A percentile compares a stretch with the other conserved stretches of the same genome.
phyloP scores from a whole-genome alignment of 352 stramenopile species.

The Pythium utonaiense region DNA sequence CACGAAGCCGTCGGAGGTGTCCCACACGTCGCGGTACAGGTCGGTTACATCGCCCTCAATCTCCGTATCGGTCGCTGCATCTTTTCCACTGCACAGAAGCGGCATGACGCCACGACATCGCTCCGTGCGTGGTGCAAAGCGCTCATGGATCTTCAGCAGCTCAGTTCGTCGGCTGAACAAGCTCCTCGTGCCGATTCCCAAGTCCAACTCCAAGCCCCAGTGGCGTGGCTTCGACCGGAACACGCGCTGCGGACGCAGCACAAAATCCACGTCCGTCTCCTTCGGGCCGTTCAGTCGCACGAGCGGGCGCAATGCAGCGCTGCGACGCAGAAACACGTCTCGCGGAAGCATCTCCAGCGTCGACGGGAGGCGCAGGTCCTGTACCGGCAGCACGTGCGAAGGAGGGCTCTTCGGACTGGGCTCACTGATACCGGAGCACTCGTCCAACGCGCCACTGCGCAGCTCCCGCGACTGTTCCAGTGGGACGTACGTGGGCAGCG shows the following conservation, averaged over 20 bases:
- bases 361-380: slow-evolving; percentile 21
- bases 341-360: slow-evolving; percentile 39
- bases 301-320: slow-evolving; percentile 49
- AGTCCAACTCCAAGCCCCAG: slow-evolving; percentile 33
- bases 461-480: slow-evolving; percentile 38
- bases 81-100: slow-evolving; percentile 9
- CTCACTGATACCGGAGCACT: slow-evolving; percentile 23
- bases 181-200: slow-evolving; percentile 39
- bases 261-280: slow-evolving; percentile 50
- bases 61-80: not conserved
- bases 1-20: slow-evolving; percentile 28
- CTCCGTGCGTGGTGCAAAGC: slow-evolving; percentile 28
- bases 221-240: slow-evolving; percentile 38
- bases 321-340: slow-evolving; percentile 49
- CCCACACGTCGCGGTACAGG: slow-evolving; percentile 43
- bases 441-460: slow-evolving; percentile 42
- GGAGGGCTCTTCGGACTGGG: not conserved
- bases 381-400: not conserved
- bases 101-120: slow-evolving; percentile 16
- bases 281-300: slow-evolving; percentile 28
- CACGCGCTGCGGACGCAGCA: slow-evolving; percentile 44
- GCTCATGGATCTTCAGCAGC: slow-evolving; percentile 16
- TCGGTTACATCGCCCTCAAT: no score
- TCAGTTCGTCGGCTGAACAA: slow-evolving; percentile 25
- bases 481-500: slow-evolving; percentile 58